phyloP scores from a whole-genome alignment of 2,329 filamentous ascomycete species.

The Colletotrichum caudatum region DNA sequence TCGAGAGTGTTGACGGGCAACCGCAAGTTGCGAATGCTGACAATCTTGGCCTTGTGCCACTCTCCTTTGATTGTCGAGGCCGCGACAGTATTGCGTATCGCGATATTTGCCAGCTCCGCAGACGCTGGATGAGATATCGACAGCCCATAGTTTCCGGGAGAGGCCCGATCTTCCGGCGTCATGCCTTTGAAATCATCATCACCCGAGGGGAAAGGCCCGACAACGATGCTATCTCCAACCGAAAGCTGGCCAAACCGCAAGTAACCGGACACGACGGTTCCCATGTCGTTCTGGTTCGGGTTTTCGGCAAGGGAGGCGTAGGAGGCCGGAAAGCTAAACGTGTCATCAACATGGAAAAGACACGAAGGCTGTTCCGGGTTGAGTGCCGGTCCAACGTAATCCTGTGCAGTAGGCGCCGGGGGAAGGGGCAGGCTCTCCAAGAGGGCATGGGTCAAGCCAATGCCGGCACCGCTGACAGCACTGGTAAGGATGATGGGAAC shows the following conservation, averaged over 20 bases:
- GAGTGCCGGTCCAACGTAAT: slow-evolving; percentile 65
- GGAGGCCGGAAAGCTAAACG: slow-evolving; percentile 79
- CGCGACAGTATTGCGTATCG: slow-evolving; percentile 65
- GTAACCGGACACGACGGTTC: slow-evolving; percentile 86
- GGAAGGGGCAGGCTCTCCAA: slow-evolving; percentile 81
- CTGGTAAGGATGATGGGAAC: slow-evolving; percentile 92
- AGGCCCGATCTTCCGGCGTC: slow-evolving; percentile 61
- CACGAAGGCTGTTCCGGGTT: slow-evolving; percentile 71
- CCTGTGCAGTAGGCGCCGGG: slow-evolving; percentile 62
- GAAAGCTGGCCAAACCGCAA: slow-evolving; percentile 82
- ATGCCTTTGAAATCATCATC: slow-evolving; percentile 58
- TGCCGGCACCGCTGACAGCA: slow-evolving; percentile 84
- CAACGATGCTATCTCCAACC: slow-evolving; percentile 80
- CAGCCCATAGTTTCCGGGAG: slow-evolving; percentile 60
- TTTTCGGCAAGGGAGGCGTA: slow-evolving; percentile 61
- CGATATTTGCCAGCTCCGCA: slow-evolving; percentile 64
- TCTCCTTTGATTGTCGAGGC: slow-evolving; percentile 69
- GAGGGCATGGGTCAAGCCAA: slow-evolving; percentile 84
- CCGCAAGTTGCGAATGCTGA: slow-evolving; percentile 89
- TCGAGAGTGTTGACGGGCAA: slow-evolving; percentile 82
- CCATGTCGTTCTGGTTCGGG: slow-evolving; percentile 59
- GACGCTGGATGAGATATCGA: slow-evolving; percentile 67
- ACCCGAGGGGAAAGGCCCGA: slow-evolving; percentile 81
- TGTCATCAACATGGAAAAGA: slow-evolving; percentile 91
- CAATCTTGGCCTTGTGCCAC: slow-evolving; percentile 85